These are phyloP conservation scores for Paraconiothyrium brasiliense DNA, from an alignment of 2,329 filamentous ascomycete species.

Conservation along the genomic window DNA sequence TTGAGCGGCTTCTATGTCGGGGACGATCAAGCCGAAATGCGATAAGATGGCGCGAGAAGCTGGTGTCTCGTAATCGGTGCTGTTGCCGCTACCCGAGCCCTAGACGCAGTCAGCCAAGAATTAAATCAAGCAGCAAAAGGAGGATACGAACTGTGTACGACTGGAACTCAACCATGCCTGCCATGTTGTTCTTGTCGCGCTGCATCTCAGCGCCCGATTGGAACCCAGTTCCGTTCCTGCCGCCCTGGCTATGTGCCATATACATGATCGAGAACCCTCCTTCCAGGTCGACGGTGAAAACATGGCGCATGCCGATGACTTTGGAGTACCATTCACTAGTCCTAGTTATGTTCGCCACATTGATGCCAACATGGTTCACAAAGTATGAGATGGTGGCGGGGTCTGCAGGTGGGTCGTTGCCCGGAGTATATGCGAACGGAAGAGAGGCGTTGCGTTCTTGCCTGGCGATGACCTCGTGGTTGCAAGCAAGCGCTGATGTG, in stretches of 20 bases:
- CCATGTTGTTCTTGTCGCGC: conserved; percentile 48
- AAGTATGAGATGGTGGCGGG: conserved; percentile 46
- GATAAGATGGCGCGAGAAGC: conserved; percentile 42
- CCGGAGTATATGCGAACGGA: conserved; percentile 18
- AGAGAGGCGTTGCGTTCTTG: conserved; percentile 6
- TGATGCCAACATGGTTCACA: conserved; percentile 49
- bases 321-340: conserved; percentile 48
- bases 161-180: conserved; percentile 46
- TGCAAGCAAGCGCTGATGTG: conserved; percentile 15
- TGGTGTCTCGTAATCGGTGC: conserved; percentile 10
- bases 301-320: conserved; percentile 48
- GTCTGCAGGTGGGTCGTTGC: conserved; percentile 38
- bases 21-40: conserved; percentile 51
- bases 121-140: neutral
- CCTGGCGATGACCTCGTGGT: conserved; percentile 12
- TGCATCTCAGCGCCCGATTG: conserved; percentile 47
- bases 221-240: conserved; percentile 51
- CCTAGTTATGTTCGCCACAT: conserved; percentile 41
- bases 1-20: conserved; percentile 42
- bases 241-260: conserved; percentile 49
- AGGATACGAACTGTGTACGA: conserved; percentile 12
- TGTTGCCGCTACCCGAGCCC: neutral
- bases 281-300: conserved; percentile 46
- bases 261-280: conserved; percentile 46
- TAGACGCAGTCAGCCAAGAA: neutral